phyloP scores from a whole-genome alignment of 2,329 filamentous ascomycete genomes.

The Paecilomyces sp. region DNA sequence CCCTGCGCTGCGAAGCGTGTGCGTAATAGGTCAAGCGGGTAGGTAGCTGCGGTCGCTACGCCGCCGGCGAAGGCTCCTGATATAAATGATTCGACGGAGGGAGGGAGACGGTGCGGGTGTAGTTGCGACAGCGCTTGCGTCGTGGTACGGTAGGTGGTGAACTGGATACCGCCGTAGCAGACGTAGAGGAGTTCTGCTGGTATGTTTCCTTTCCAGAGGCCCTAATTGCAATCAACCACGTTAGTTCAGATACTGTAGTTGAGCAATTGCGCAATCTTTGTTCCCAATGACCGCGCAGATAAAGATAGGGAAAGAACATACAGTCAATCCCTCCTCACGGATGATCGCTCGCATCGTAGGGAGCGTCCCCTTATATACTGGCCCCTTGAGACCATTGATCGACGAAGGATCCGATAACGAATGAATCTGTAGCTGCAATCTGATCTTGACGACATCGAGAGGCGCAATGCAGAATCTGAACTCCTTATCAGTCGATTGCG shows the following conservation, averaged over 20 bases:
- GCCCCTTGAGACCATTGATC: slow-evolving; percentile 40
- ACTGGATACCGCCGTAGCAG: slow-evolving; percentile 82
- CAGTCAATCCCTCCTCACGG: slow-evolving; percentile 70
- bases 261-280: neutral
- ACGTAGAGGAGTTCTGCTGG: slow-evolving; percentile 93
- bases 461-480: slow-evolving; percentile 86
- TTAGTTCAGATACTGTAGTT: neutral
- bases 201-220: slow-evolving; percentile 96
- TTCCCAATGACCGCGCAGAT: neutral
- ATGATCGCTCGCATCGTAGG: slow-evolving; percentile 71
- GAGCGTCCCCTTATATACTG: slow-evolving; percentile 64
- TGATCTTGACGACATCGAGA: slow-evolving; percentile 96
- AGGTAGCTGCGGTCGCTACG: slow-evolving; percentile 73
- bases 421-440: slow-evolving; percentile 86
- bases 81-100: slow-evolving; percentile 69
- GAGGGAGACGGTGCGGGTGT: slow-evolving; percentile 47
- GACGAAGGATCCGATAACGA: slow-evolving; percentile 68
- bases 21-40: slow-evolving; percentile 85
- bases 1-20: slow-evolving; percentile 97
- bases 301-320: slow-evolving; percentile 15
- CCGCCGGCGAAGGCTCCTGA: slow-evolving; percentile 78
- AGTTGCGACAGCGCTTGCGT: slow-evolving; percentile 59
- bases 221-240: slow-evolving; percentile 25
- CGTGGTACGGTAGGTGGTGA: slow-evolving; percentile 74
- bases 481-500: neutral